Percentiles rank a stretch among this genome's conserved stretches.
Conservation (phyloP, 345 rosid genomes). For the Ceriops zippeliana region DNA sequence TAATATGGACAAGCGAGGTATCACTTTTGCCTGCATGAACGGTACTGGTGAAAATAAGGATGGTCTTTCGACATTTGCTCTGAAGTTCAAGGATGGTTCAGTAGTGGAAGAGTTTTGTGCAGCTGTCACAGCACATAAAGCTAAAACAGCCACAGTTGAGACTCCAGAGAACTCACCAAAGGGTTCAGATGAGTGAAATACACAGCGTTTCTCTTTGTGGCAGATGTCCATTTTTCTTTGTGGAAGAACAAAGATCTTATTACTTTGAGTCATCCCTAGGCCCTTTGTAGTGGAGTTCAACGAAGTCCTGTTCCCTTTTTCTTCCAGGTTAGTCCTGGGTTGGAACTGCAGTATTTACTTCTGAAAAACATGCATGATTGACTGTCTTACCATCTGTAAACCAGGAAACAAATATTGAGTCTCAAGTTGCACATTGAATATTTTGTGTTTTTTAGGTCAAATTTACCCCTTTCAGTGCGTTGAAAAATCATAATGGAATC, state of each 20-base stretch:
- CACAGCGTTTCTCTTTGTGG: slow-evolving; percentile 1
- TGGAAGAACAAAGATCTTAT: slow-evolving; percentile 6
- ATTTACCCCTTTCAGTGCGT: background rate
- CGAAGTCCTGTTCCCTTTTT: slow-evolving; percentile 19
- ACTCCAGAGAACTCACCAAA: slow-evolving; percentile 84
- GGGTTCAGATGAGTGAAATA: slow-evolving; percentile 25
- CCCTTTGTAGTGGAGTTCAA: slow-evolving; percentile 30
- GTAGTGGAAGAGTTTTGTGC: slow-evolving; percentile 63
- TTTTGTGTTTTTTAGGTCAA: background rate
- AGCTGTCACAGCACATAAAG: slow-evolving; percentile 52
- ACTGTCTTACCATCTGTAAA: slow-evolving; percentile 17
- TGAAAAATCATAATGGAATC: no score
- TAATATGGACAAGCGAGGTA: slow-evolving; percentile 85
- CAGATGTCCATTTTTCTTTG: slow-evolving; percentile 1
- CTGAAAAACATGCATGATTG: slow-evolving; percentile 20
- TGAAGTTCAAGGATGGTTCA: slow-evolving; percentile 75
- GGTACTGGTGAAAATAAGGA: slow-evolving; percentile 52
- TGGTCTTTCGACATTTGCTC: slow-evolving; percentile 69
- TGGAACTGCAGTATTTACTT: slow-evolving; percentile 19
- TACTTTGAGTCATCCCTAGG: slow-evolving; percentile 12
- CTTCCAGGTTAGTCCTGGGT: slow-evolving; percentile 20
- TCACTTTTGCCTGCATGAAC: slow-evolving; percentile 86
- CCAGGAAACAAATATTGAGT: slow-evolving; percentile 13
- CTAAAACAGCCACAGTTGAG: slow-evolving; percentile 32
- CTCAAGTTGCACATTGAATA: slow-evolving; percentile 8